Percentiles rank a stretch among this genome's conserved stretches.
Conservation (phyloP, 2,329 filamentous ascomycete species). For the Onygenales sp. region DNA sequence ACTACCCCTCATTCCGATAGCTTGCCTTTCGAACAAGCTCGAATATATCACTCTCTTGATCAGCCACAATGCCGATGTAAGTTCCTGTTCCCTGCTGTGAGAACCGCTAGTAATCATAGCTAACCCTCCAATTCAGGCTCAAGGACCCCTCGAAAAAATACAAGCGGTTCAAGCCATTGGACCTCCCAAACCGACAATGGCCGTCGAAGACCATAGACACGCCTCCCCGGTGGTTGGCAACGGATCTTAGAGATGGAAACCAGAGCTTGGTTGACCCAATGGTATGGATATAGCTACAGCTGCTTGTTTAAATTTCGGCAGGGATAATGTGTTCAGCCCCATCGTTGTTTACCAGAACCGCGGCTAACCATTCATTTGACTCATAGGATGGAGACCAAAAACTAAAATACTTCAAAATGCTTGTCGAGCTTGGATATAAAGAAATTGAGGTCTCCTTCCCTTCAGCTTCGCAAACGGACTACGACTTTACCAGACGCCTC, state of each 20-base stretch:
- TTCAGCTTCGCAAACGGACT: slow-evolving; percentile 89
- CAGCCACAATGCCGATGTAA: slow-evolving; percentile 14
- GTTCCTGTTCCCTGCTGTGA: background rate
- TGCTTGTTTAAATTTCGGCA: background rate
- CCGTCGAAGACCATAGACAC: slow-evolving; percentile 73
- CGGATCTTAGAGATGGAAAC: slow-evolving; percentile 84
- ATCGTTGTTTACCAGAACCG: background rate
- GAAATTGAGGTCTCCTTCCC: slow-evolving; percentile 97
- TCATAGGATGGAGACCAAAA: slow-evolving; percentile 84
- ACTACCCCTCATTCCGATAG: background rate
- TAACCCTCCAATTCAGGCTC: slow-evolving; percentile 25
- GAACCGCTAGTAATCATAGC: background rate
- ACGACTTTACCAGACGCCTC: slow-evolving; percentile 82
- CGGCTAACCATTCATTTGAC: background rate
- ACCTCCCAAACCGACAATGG: slow-evolving; percentile 57
- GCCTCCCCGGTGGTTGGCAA: slow-evolving; percentile 82
- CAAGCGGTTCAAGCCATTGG: slow-evolving; percentile 35
- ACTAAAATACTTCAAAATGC: slow-evolving; percentile 90
- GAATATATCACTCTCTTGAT: background rate
- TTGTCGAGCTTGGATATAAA: slow-evolving; percentile 86
- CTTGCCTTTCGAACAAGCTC: background rate
- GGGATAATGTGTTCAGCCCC: slow-evolving; percentile 2
- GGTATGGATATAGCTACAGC: slow-evolving; percentile 43
- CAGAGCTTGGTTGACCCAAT: slow-evolving; percentile 89
- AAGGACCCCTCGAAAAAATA: slow-evolving; percentile 42